phyloP scores from a whole-genome alignment of 352 stramenopile genomes.

The Phytopythium litorale region DNA sequence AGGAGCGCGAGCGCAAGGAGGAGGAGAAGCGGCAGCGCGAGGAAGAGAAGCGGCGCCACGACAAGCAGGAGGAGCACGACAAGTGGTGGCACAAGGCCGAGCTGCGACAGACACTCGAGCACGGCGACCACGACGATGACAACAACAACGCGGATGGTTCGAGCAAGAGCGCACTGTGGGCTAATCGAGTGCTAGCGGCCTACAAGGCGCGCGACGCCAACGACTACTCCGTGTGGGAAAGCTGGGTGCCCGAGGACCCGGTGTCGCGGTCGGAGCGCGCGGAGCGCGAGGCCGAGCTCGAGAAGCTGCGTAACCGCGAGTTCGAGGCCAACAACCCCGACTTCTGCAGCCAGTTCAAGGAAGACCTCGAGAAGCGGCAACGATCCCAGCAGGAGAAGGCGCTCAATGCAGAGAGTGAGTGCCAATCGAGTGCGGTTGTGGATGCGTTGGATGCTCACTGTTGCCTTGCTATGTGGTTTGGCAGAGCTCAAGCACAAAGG shows the following conservation, averaged over 20 bases:
- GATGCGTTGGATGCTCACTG: too few relatives aligned
- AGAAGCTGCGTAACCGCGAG: constrained; percentile 61
- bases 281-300: constrained; percentile 41
- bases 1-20: constrained; percentile 28
- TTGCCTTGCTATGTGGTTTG: not conserved
- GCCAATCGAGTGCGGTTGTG: too few relatives aligned
- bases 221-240: constrained; percentile 76
- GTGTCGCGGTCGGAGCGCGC: constrained; percentile 60
- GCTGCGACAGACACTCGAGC: constrained; percentile 40
- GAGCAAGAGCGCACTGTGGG: constrained; percentile 27
- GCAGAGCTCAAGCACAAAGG: constrained; percentile 55
- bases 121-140: constrained; percentile 7
- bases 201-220: constrained; percentile 78
- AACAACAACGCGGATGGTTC: constrained; percentile 5
- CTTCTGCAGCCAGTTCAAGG: constrained; percentile 77
- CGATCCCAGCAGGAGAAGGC: constrained; percentile 48
- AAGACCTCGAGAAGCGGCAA: constrained; percentile 64
- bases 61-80: constrained; percentile 58
- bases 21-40: constrained; percentile 39
- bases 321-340: constrained; percentile 78
- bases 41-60: constrained; percentile 28
- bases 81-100: constrained; percentile 68
- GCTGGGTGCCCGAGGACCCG: constrained; percentile 72
- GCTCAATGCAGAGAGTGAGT: constrained; percentile 48
- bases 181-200: constrained; percentile 55